Base-by-base conservation (phyloP, 768 basidiomycete genomes). In the Boletus insuetus region DNA sequence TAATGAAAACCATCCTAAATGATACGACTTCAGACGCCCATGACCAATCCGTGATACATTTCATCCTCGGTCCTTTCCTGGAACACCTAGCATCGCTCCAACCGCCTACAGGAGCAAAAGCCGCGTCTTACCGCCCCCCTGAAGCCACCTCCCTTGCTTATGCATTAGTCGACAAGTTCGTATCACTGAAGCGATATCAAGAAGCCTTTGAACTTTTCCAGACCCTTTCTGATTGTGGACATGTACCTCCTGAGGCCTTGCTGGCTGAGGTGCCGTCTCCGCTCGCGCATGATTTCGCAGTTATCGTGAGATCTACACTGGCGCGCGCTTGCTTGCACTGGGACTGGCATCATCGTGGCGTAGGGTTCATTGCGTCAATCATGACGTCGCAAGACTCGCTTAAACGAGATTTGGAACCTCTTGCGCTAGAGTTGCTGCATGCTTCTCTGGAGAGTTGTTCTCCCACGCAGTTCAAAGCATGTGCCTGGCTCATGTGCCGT, bases 271-370 rank as follows among this genome's bases (percentile, higher is more conserved):
- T 72, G 14, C 61, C 68, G 0, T 51, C 64, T 51, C 69, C 69
- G 17, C 60, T 70, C 8, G 51, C 52, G 14, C 66, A 71, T 1
- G 74, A 82, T 58, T 76, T 82, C 46, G 64, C 70, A 20, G 67
- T 78, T 19, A 79, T 86, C 49, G 69, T 87, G 22, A 70, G 74
- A 22, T 73, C 78, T 24, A 75, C 80, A 13, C 64, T 86, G 34
- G 73, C 81, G 11, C 77, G 77, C 43, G 74, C 85, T 8, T 79
- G 81, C 57, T 61, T 83, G 38, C 73, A 79, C 58, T 85, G 82
- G 80, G 72, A 77, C 40, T 85, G 81, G 82, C 69, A 73, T 46
- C 51, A 62, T 26, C 70, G 76, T 38, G 82, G 81, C 2, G 64
- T 74, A 13, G 61, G 53, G 9, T 67, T 84, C 31, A 63, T 84